phyloP scores from a whole-genome alignment of 1,284 basidiomycete species.

The Leccinum subspadiceum region DNA sequence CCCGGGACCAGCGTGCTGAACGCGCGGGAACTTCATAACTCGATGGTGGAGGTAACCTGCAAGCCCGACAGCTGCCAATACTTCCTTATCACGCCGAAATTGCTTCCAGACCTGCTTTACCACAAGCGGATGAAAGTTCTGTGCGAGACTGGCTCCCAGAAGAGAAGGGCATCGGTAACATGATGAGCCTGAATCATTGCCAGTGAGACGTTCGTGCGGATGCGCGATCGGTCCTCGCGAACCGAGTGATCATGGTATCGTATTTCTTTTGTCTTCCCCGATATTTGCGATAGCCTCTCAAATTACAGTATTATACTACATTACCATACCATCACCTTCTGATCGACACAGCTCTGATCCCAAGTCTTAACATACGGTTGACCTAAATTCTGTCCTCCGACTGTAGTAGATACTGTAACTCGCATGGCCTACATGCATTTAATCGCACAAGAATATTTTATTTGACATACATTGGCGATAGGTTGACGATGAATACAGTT shows the following conservation, averaged over 20 bases:
- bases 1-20: constrained; percentile 74
- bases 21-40: constrained; percentile 85
- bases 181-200: constrained; percentile 61
- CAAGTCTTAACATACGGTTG: constrained; percentile 4
- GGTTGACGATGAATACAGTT: no score
- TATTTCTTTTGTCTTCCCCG: not conserved
- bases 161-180: constrained; percentile 60
- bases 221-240: constrained; percentile 27
- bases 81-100: constrained; percentile 98
- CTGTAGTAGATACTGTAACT: constrained; percentile 19
- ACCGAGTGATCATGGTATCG: constrained; percentile 13
- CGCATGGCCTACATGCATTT: constrained; percentile 1
- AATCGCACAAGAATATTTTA: constrained; percentile 8
- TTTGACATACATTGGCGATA: not conserved
- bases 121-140: constrained; percentile 92
- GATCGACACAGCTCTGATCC: constrained; percentile 9
- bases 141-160: constrained; percentile 84
- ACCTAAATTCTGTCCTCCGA: constrained; percentile 7
- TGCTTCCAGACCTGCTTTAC: constrained; percentile 87
- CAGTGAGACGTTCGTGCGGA: constrained; percentile 41
- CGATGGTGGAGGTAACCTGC: constrained; percentile 93
- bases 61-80: constrained; percentile 87
- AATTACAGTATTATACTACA: constrained; percentile 12
- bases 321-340: constrained; percentile 1
- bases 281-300: constrained; percentile 7